Conservation (phyloP, 169 alveolate genomes). For the Perkinsus olseni region DNA sequence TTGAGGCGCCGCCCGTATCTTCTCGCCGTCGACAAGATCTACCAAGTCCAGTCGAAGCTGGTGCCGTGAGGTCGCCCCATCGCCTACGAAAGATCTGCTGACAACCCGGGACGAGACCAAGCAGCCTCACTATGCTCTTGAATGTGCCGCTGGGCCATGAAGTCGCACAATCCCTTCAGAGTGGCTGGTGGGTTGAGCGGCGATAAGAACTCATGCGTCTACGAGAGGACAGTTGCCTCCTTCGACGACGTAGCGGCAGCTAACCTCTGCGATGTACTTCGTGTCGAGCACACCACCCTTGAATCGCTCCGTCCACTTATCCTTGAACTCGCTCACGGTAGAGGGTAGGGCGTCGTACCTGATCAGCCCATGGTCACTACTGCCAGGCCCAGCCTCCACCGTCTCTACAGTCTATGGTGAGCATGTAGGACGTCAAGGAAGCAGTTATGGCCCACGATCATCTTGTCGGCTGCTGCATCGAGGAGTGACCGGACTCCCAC, state of each 20-base stretch:
- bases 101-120: background rate
- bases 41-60: background rate
- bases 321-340: conserved; percentile 53
- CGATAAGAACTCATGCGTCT: conserved; percentile 52
- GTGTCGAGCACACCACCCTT: background rate
- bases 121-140: background rate
- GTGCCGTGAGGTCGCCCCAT: background rate
- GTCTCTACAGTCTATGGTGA: background rate
- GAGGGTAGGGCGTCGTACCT: conserved; percentile 50
- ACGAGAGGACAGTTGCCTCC: conserved; percentile 27
- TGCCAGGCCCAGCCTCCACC: background rate
- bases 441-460: conserved; percentile 73
- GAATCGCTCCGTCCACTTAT: conserved; percentile 55
- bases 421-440: conserved; percentile 66
- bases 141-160: conserved; percentile 12
- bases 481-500: conserved; percentile 66
- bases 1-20: background rate
- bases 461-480: conserved; percentile 53
- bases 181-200: conserved; percentile 57
- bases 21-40: background rate
- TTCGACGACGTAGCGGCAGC: background rate
- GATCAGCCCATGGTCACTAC: background rate
- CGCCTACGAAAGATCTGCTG: background rate
- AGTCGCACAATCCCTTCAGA: conserved; percentile 39
- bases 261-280: background rate